Evolutionary conservation across 2,329 filamentous ascomycete species (phyloP).

Genomic region (Exophiala xenobiotica): DNA sequence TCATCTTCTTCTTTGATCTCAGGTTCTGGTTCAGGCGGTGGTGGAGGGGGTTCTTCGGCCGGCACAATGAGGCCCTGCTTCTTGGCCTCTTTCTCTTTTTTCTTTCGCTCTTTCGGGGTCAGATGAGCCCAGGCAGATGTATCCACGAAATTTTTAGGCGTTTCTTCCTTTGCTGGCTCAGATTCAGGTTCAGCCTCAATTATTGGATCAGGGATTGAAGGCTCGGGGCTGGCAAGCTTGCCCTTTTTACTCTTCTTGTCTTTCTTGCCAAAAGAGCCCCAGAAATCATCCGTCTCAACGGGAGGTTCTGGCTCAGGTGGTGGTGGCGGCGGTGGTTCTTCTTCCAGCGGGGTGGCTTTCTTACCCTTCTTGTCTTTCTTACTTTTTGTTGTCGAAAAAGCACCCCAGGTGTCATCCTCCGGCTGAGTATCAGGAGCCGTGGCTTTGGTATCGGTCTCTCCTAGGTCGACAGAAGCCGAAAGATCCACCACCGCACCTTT

Average conservation of each 20-base stretch:
- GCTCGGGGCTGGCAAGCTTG: conserved; percentile 30
- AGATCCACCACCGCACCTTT: conserved; percentile 32
- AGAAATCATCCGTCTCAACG: conserved; percentile 30
- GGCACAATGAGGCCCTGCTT: conserved; percentile 20
- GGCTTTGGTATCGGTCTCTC: conserved; percentile 24
- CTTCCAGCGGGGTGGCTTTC: conserved; percentile 25
- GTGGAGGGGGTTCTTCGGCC: conserved; percentile 30
- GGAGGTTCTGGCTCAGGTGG: conserved; percentile 25
- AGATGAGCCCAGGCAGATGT: conserved; percentile 35
- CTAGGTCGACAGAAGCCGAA: conserved; percentile 28
- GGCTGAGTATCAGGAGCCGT: conserved; percentile 29
- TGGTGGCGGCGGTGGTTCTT: conserved; percentile 23
- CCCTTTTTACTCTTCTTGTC: conserved; percentile 31
- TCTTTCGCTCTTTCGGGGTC: conserved; percentile 32
- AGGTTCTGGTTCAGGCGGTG: conserved; percentile 28
- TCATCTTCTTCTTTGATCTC: conserved; percentile 34
- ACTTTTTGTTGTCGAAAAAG: conserved; percentile 23
- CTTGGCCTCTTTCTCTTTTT: conserved; percentile 52
- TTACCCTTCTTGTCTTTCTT: conserved; percentile 32
- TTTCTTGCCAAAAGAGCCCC: conserved; percentile 27
- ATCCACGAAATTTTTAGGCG: conserved; percentile 22
- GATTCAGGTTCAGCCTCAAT: conserved; percentile 35
- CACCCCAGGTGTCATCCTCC: conserved; percentile 33
- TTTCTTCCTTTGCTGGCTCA: conserved; percentile 24
- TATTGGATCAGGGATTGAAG: conserved; percentile 32